Conservation (phyloP, 371 early-diverging fungal genomes). For the Rhizomucor pusillus region DNA sequence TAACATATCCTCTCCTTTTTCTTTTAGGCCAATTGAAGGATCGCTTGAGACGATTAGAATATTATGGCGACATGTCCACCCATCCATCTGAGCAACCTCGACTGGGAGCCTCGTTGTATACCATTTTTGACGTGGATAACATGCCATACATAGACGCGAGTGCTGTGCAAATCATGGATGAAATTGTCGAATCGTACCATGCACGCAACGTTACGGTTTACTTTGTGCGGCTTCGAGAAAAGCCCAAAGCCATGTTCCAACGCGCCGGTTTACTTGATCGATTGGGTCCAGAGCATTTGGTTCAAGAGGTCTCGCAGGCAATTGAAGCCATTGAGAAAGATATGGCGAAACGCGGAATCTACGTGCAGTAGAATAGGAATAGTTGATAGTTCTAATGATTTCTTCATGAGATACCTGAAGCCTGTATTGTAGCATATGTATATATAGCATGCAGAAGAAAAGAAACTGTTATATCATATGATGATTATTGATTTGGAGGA, state of each 20-base stretch:
- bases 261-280: constrained; percentile 64
- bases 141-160: constrained; percentile 90
- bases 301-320: constrained; percentile 62
- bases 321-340: constrained; percentile 55
- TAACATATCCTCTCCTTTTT: constrained; percentile 1
- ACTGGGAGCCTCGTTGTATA: constrained; percentile 60
- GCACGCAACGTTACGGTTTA: constrained; percentile 73
- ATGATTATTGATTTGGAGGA: too few relatives aligned
- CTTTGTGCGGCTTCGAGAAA: constrained; percentile 79
- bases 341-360: constrained; percentile 22
- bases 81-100: constrained; percentile 81
- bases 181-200: constrained; percentile 83
- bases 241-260: constrained; percentile 63
- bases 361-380: constrained; percentile 1
- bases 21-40: constrained; percentile 81
- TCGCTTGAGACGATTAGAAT: constrained; percentile 85
- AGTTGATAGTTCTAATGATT: too few relatives aligned
- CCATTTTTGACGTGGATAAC: constrained; percentile 86
- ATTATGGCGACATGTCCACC: constrained; percentile 83
- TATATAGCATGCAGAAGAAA: too few relatives aligned
- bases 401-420: too few relatives aligned
- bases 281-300: constrained; percentile 67
- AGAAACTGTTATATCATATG: too few relatives aligned
- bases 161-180: constrained; percentile 84
- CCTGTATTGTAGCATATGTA: too few relatives aligned